These are phyloP conservation scores for Lachancea fermentati DNA, from an alignment of 805 yeast species.

Conservation along the genomic window DNA sequence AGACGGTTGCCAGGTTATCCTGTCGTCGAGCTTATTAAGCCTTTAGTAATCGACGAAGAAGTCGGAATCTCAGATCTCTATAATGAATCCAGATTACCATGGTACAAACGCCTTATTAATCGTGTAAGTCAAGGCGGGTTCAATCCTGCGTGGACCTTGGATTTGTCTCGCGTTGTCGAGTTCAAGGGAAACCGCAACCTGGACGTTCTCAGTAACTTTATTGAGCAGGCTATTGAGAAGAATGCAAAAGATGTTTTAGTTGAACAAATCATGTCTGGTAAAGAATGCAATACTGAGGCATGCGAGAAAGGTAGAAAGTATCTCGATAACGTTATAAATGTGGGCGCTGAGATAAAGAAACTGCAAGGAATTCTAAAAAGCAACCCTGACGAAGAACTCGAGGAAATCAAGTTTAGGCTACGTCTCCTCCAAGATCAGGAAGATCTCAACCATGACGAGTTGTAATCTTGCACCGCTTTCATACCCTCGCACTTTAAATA, in stretches of 20 bases:
- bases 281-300: conserved; percentile 35
- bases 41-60: conserved; percentile 16
- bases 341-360: conserved; percentile 29
- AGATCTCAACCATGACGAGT: neutral
- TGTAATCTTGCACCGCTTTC: neutral
- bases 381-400: conserved; percentile 3
- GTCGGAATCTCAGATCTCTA: neutral
- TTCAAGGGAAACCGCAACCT: conserved; percentile 50
- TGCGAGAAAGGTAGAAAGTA: conserved; percentile 5
- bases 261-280: conserved; percentile 34
- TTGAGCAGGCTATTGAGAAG: conserved; percentile 32
- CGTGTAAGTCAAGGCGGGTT: conserved; percentile 6
- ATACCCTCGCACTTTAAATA: no score
- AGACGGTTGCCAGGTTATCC: conserved; percentile 51
- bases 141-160: conserved; percentile 21
- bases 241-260: conserved; percentile 11
- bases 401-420: conserved; percentile 2
- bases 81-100: conserved; percentile 1
- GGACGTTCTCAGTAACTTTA: conserved; percentile 44
- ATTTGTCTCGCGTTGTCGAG: conserved; percentile 42
- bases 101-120: conserved; percentile 5
- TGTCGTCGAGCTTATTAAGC: conserved; percentile 50
- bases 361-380: conserved; percentile 22
- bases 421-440: neutral
- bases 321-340: conserved; percentile 30